These are phyloP conservation scores for Collybiopsis luxurians DNA, from an alignment of 768 basidiomycete genomes.

Conservation along the genomic window DNA sequence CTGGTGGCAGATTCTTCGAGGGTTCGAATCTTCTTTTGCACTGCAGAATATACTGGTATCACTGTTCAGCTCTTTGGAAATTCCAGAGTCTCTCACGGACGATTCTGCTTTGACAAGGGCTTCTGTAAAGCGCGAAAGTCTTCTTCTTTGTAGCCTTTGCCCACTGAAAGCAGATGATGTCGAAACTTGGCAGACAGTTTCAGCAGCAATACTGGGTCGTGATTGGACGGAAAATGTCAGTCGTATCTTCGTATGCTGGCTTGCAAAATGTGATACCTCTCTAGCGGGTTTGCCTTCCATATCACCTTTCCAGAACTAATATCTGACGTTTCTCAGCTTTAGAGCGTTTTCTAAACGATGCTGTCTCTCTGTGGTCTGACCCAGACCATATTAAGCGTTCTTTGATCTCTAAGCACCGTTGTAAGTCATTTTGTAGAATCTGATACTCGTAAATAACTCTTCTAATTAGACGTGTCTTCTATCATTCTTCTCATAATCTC, in stretches of 20 bases:
- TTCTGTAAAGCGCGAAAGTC: slow-evolving; percentile 51
- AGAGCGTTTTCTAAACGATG: slow-evolving; percentile 41
- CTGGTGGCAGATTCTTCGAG: slow-evolving; percentile 48
- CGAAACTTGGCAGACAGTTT: slow-evolving; percentile 51
- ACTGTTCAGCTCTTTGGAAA: slow-evolving; percentile 48
- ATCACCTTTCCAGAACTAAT: background rate
- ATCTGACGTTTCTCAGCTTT: slow-evolving; percentile 34
- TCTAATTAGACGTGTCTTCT: slow-evolving; percentile 61
- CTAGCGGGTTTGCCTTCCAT: slow-evolving; percentile 21
- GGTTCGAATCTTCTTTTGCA: slow-evolving; percentile 47
- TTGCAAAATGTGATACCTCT: slow-evolving; percentile 37
- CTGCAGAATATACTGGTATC: slow-evolving; percentile 60
- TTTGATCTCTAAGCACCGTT: slow-evolving; percentile 67
- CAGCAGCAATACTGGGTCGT: slow-evolving; percentile 49
- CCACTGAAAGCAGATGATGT: slow-evolving; percentile 33
- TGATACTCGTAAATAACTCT: slow-evolving; percentile 1
- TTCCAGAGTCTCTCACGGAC: slow-evolving; percentile 27
- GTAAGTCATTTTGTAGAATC: slow-evolving; percentile 42
- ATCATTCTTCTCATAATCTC: slow-evolving; percentile 66
- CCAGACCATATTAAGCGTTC: slow-evolving; percentile 81
- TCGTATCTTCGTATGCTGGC: slow-evolving; percentile 71
- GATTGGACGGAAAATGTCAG: slow-evolving; percentile 60
- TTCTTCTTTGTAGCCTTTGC: slow-evolving; percentile 59
- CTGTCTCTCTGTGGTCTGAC: slow-evolving; percentile 70
- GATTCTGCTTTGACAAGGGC: slow-evolving; percentile 31